These are phyloP conservation scores for Pavlovales sp. DNA, from an alignment of 208 protist genomes.

Conservation along the genomic window DNA sequence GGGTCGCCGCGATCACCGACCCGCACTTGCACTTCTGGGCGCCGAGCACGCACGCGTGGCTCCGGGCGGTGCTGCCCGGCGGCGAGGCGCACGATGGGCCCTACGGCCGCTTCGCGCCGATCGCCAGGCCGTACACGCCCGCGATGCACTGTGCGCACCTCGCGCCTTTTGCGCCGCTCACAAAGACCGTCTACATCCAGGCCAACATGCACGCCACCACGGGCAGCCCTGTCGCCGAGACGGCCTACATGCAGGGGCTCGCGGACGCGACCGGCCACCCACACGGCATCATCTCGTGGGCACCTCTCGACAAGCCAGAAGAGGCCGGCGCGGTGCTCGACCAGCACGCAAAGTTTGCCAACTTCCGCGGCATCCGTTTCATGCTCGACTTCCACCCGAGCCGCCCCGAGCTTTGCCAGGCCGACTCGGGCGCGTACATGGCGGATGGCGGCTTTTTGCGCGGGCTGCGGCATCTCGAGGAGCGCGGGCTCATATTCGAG, in stretches of 20 bases:
- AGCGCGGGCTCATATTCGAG: not conserved
- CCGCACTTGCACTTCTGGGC: not conserved
- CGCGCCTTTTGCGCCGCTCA: not conserved
- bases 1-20: not conserved
- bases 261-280: not conserved
- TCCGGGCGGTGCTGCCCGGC: not conserved
- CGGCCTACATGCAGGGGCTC: not conserved
- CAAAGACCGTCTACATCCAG: not conserved
- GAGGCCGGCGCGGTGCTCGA: not conserved
- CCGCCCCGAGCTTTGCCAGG: not conserved
- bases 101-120: not conserved
- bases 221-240: not conserved
- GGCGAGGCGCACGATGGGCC: not conserved
- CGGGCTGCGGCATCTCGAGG: not conserved
- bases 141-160: not conserved
- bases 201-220: not conserved
- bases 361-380: not conserved
- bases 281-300: not conserved
- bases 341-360: not conserved
- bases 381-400: not conserved
- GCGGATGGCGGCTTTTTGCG: not conserved
- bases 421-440: not conserved
- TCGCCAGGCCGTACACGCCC: not conserved
- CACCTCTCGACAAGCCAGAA: not conserved
- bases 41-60: not conserved